Base-by-base conservation (phyloP, 1,139 yeast genomes). In the Hyphopichia buzzinii region DNA sequence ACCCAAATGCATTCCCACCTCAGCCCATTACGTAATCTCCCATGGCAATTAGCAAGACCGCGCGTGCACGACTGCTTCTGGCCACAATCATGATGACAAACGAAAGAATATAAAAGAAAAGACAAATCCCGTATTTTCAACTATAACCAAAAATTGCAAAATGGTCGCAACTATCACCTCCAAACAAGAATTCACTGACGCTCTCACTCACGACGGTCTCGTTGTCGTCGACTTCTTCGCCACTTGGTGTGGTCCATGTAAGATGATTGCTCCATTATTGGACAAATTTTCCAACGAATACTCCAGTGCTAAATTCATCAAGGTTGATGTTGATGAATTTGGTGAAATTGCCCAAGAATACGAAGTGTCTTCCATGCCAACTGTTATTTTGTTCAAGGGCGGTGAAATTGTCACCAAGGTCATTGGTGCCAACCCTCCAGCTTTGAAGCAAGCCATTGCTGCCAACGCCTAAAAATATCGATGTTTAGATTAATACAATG, bases 211-310 rank as follows among this genome's bases (percentile, higher is more conserved):
- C 57, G 65, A 69, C 45, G 76, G 83, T 42, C 64, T 83, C 59
- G 79, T 86, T 47, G 94, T 86, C 26, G 84, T 87, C 43, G 96
- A 88, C 61, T 88, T 86, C 61, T 83, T 76, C 55, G 96, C 96
- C 36, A 77, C 84, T 35, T 88, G 96, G 96, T 88, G 96, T 67
- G 95, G 92, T 38, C 96, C 96, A 30, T 88, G 96, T 68, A 84
- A 84, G 62, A 85, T 85, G 54, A 81, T 88, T 61, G 78, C 90
- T 24, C 96, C 96, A 41, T 62, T 80, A 47, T 65, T 87, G 50
- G 87, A 84, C 46, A 80, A 84, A 59, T 75, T 84, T 46, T 47
- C 72, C 27, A 48, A 48, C 14, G 69, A 69, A 50, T 65, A 62
- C 61, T 35, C 62, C 25, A 62, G 69, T 33, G 90, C 83, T 48